A percentile compares a stretch with the other conserved stretches of the same genome.
phyloP scores from a whole-genome alignment of 2,329 filamentous ascomycete species.

The Beauveria brongniartii region DNA sequence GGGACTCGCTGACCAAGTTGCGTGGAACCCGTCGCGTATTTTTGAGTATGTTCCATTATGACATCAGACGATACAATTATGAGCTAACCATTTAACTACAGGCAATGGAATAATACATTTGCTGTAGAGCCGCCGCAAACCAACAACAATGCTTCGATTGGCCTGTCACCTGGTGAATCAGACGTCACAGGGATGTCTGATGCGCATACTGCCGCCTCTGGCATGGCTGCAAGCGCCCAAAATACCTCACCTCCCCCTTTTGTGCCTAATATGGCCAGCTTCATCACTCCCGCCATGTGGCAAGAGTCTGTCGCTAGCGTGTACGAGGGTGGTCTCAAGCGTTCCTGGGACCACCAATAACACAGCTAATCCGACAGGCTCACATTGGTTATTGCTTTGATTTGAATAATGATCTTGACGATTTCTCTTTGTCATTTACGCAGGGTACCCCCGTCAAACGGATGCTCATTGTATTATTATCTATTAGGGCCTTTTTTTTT shows the following conservation, averaged over 20 bases:
- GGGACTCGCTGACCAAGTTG: slow-evolving; percentile 52
- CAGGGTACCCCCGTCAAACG: background rate
- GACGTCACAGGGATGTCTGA: slow-evolving; percentile 48
- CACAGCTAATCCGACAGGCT: slow-evolving; percentile 10
- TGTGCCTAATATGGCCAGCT: slow-evolving; percentile 42
- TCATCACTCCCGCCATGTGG: slow-evolving; percentile 66
- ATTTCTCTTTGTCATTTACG: background rate
- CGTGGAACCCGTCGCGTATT: slow-evolving; percentile 81
- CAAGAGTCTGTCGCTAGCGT: slow-evolving; percentile 63
- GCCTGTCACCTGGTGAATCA: slow-evolving; percentile 44
- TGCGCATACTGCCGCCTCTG: slow-evolving; percentile 33
- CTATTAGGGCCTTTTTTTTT: background rate
- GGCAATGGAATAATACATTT: slow-evolving; percentile 94
- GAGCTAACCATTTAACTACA: slow-evolving; percentile 26
- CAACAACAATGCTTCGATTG: slow-evolving; percentile 38
- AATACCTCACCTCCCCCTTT: slow-evolving; percentile 38
- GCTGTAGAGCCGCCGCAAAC: slow-evolving; percentile 46
- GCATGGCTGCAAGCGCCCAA: slow-evolving; percentile 39
- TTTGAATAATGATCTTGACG: background rate
- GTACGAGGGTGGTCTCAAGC: slow-evolving; percentile 57
- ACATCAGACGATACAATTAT: background rate
- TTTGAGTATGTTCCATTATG: slow-evolving; percentile 61
- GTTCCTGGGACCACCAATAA: slow-evolving; percentile 44
- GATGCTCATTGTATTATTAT: background rate
- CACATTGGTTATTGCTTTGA: background rate